Evolutionary conservation across 2,329 filamentous ascomycete species (phyloP), one percentile per base, ranked within the genome.

Genomic region (Nemania bipapillata): DNA sequence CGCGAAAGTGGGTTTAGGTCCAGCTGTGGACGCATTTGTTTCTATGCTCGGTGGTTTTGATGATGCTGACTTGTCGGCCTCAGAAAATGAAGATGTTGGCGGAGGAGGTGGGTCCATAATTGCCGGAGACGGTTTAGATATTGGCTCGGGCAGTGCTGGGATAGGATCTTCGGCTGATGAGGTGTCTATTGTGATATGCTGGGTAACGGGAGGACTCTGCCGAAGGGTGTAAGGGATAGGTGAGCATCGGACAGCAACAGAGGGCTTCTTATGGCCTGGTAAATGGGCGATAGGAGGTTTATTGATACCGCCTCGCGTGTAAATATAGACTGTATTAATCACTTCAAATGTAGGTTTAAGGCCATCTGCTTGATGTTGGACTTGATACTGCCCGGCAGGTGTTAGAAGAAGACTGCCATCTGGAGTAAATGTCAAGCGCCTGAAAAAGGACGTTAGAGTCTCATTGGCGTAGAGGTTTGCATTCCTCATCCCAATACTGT

Each of bases 311-410:
- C 94, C 96, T 74, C 96, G 87, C 0, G 95, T 97, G 80, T 99
- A 99, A 62, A 99, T 96, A 81, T 99, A 99, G 24, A 99, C 96
- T 0, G 96, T 99, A 78, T 99, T 99, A 75, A 92, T 94, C 59
- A 97, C 87, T 73, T 99, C 95, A 74, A 96, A 95, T 0, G 87
- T 87, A 0, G 89, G 86, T 79, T 94, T 97, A 1, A 85, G 82
- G 56, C 87, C 87, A 24, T 90, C 83, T 1, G 78, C 72, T 55
- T 89, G 88, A 72, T 93, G 89, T 58, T 93, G 88, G 1, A 91
- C 92, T 78, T 97, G 96, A 81, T 96, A 98, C 78, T 98, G 96
- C 7, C 96, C 96, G 1, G 96, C 95, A 1, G 96, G 96, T 0
- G 96, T 99, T 71, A 99, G 90, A 4, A 99, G 86, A 57, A 99